Conservation (phyloP, 805 yeast genomes). For the Yarrowia phangngaensis region DNA sequence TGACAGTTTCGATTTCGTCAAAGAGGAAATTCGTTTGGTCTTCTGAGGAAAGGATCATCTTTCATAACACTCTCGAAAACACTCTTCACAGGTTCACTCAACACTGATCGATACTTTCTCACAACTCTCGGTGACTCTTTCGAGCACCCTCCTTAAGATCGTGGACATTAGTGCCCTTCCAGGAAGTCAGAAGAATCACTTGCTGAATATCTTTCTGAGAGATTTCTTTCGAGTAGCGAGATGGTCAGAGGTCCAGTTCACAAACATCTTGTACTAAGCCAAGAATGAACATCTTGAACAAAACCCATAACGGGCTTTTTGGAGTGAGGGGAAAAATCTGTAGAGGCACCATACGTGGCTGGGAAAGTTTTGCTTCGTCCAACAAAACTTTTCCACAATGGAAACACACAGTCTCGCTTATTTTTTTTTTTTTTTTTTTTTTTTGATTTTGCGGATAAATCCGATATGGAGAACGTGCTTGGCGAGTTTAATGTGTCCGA, state of each 20-base stretch:
- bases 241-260: constrained; percentile 46
- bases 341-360: constrained; percentile 93
- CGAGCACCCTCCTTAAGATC: constrained; percentile 93
- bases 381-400: constrained; percentile 93
- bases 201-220: constrained; percentile 75
- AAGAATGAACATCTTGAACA: constrained; percentile 88
- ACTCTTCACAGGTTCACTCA: constrained; percentile 50
- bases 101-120: constrained; percentile 67
- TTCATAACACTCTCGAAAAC: constrained; percentile 47
- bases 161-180: constrained; percentile 94
- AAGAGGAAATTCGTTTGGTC: constrained; percentile 46
- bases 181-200: constrained; percentile 82
- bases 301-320: constrained; percentile 99
- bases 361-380: constrained; percentile 93
- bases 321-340: constrained; percentile 98
- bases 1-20: constrained; percentile 45
- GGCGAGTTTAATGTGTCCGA: constrained; percentile 97
- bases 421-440: too few relatives aligned
- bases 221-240: constrained; percentile 48
- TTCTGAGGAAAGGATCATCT: constrained; percentile 35
- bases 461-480: constrained; percentile 98
- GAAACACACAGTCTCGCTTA: constrained; percentile 96
- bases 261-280: constrained; percentile 64
- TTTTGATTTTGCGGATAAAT: constrained; percentile 87
- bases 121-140: constrained; percentile 80